phyloP scores from a whole-genome alignment of 2,329 filamentous ascomycete genomes.

The Immersiporthe knoxdaviesiana region DNA sequence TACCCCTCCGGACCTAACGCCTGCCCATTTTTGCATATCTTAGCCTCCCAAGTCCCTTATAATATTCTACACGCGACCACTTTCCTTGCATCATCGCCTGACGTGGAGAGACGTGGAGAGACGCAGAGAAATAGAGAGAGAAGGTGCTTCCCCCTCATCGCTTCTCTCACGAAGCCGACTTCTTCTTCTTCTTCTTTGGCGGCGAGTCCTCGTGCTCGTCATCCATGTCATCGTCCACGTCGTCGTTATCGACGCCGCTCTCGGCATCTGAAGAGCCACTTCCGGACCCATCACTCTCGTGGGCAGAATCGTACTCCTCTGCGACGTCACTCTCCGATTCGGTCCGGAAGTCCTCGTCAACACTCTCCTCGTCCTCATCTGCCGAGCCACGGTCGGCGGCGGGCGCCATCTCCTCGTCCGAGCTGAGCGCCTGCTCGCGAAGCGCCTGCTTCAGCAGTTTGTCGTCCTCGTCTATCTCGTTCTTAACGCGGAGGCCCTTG shows the following conservation, averaged over 20 bases:
- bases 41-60: conserved; percentile 1
- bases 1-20: conserved; percentile 24
- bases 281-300: conserved; percentile 79
- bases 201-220: conserved; percentile 42
- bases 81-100: neutral
- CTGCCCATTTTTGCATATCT: conserved; percentile 15
- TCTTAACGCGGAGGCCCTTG: conserved; percentile 94
- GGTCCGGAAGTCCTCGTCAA: conserved; percentile 93
- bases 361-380: conserved; percentile 93
- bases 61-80: conserved; percentile 1
- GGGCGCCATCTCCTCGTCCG: conserved; percentile 74
- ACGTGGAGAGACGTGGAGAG: neutral
- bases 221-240: conserved; percentile 48
- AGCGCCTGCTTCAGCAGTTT: conserved; percentile 79
- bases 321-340: conserved; percentile 94
- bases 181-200: conserved; percentile 51
- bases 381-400: conserved; percentile 83
- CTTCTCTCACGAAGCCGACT: conserved; percentile 39
- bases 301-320: conserved; percentile 91
- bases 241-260: conserved; percentile 56
- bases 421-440: conserved; percentile 80
- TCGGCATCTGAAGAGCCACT: conserved; percentile 66
- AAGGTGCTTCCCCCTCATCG: conserved; percentile 2
- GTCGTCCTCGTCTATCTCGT: conserved; percentile 96
- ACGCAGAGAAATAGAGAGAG: neutral